Base-by-base conservation (phyloP, 371 early-diverging fungal genomes). In the Mucor circinelloides region DNA sequence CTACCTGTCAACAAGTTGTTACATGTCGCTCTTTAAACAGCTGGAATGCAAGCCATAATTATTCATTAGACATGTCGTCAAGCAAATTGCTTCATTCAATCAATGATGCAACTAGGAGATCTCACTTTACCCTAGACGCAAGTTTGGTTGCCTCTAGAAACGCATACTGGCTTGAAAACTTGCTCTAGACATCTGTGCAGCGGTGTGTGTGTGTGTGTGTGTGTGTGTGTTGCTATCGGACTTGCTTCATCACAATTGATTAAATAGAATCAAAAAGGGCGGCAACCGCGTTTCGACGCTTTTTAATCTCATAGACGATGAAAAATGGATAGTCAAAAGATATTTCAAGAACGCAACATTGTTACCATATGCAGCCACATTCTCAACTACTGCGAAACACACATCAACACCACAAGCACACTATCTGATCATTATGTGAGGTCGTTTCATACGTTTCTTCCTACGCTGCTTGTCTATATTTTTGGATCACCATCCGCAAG, bases 401-500 rank as follows among this genome's bases (percentile, higher is more conserved):
- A 69, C 13, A 63, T 73, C 9, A 36, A 42, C 5, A 21, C 54
- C 3, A 17, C 54, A 7, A 10, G 32, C 0, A 36, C 32, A 6
- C 9, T 60, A 21, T 44, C 60, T 15, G 5, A 30, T 0, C 30
- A 52, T 13, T 46, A 54, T 19, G 59, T 60, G 0, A 52, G 62
- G 38, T 36, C 63, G 0, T 60, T 73, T 21, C 63, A 69, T 54
- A 50, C 46, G 6, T 66, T 46, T 31, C 58, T 81, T 10, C 81
- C 81, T 0, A 34, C 58, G 8, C 58, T 81, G 12, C 68, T 81
- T 8, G 72, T 72, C 4, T 57, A 50, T 23, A 66, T 81, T 21
- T 78, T 81, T 69, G 81, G 81, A 10, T 65, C 79, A 30, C 81
- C 81, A 6, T 67, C 59, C 12, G 64, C 54, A 30, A 78, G 74